Evolutionary conservation across 345 rosid genomes (phyloP).

Genomic region (Murraya paniculata): DNA sequence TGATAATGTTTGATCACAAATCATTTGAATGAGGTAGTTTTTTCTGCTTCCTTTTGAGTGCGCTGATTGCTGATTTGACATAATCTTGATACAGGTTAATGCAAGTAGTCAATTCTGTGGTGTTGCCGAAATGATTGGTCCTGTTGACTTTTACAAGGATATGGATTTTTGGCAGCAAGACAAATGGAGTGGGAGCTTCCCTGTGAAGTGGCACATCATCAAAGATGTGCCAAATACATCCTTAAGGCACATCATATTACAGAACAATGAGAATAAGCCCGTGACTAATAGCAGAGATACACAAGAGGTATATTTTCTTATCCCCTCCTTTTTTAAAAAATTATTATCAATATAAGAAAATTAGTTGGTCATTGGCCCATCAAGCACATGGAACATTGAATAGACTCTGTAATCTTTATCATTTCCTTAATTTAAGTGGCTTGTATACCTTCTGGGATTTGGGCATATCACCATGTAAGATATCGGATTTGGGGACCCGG

Average conservation of each 20-base stretch:
- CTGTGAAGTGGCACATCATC: slow-evolving; percentile 91
- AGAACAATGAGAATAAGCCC: slow-evolving; percentile 92
- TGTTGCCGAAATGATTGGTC: slow-evolving; percentile 92
- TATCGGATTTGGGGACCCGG: background rate
- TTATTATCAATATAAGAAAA: background rate
- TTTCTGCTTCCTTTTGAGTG: background rate
- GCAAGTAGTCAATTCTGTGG: slow-evolving; percentile 98
- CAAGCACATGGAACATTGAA: background rate
- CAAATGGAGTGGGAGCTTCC: slow-evolving; percentile 96
- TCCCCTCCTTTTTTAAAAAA: background rate
- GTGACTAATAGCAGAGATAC: slow-evolving; percentile 99
- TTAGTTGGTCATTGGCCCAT: background rate
- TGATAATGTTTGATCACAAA: background rate
- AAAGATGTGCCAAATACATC: slow-evolving; percentile 77
- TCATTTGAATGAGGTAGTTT: background rate
- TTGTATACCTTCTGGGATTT: background rate
- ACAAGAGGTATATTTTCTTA: slow-evolving; percentile 74
- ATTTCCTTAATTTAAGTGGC: background rate
- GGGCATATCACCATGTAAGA: background rate
- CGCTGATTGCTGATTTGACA: slow-evolving; percentile 12
- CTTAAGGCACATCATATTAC: slow-evolving; percentile 78
- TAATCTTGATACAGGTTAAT: slow-evolving; percentile 62
- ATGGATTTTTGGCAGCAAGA: slow-evolving; percentile 99
- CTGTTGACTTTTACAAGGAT: slow-evolving; percentile 72
- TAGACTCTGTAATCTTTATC: background rate